These are phyloP conservation scores for Phaseolus lunatus DNA, from an alignment of 306 rosid genomes.

Conservation along the genomic window DNA sequence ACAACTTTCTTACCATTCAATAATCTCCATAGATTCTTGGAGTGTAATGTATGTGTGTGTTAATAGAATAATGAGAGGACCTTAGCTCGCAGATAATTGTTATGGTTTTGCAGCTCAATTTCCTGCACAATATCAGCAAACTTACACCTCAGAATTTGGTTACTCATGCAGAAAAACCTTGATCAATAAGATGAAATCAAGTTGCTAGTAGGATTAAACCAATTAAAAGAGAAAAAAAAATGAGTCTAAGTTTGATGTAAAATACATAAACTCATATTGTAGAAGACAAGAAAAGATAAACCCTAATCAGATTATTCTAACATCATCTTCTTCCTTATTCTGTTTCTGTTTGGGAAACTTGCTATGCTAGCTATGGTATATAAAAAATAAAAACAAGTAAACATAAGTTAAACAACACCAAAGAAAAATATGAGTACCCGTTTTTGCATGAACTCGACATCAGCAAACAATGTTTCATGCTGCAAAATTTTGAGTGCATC, in stretches of 20 bases:
- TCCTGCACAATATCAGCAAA: constrained; percentile 64
- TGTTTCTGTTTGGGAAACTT: neutral
- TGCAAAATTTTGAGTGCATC: constrained; percentile 37
- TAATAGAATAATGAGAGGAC: constrained; percentile 44
- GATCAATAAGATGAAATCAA: neutral
- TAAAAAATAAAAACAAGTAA: neutral
- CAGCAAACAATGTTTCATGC: constrained; percentile 85
- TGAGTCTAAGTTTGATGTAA: neutral
- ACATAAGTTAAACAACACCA: neutral
- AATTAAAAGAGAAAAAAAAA: neutral
- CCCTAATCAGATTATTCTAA: neutral
- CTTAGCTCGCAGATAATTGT: constrained; percentile 86
- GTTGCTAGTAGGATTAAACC: neutral
- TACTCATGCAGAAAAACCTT: neutral
- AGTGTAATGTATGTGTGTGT: neutral
- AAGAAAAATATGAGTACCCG: constrained; percentile 62
- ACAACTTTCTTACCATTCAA: neutral
- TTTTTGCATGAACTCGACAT: constrained; percentile 93
- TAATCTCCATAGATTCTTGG: neutral
- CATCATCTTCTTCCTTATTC: neutral
- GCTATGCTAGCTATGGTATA: neutral
- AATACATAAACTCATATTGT: neutral
- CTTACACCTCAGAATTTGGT: neutral
- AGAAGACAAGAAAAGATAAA: neutral
- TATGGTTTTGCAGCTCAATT: constrained; percentile 83